These are phyloP conservation scores for Gnaphalium uliginosum DNA, from an alignment of 129 eudicot genomes.

Conservation along the genomic window DNA sequence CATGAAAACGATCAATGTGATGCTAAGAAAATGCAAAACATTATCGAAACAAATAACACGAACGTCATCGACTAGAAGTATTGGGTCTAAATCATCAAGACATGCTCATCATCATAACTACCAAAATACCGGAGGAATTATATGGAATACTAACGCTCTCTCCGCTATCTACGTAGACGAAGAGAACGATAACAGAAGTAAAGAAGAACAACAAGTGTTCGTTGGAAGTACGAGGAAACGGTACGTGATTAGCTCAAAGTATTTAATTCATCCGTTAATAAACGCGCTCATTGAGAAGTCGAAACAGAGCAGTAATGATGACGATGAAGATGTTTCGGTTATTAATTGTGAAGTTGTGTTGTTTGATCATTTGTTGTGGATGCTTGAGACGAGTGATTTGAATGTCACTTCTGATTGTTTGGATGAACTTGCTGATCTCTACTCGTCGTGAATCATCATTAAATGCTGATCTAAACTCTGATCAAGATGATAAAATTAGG, in stretches of 20 bases:
- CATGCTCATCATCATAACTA: slow-evolving; percentile 3
- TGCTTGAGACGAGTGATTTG: slow-evolving; percentile 72
- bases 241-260: slow-evolving; percentile 61
- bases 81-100: slow-evolving; percentile 60
- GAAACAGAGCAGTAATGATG: slow-evolving; percentile 3
- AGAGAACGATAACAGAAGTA: not conserved
- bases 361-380: slow-evolving; percentile 73
- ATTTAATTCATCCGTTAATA: slow-evolving; percentile 62
- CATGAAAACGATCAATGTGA: slow-evolving; percentile 64
- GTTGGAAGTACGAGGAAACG: slow-evolving; percentile 76
- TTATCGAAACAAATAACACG: slow-evolving; percentile 59
- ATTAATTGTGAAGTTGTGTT: slow-evolving; percentile 72
- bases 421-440: slow-evolving; percentile 66
- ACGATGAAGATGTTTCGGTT: slow-evolving; percentile 19
- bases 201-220: slow-evolving; percentile 40
- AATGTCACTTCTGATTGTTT: slow-evolving; percentile 49
- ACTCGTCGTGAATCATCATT: slow-evolving; percentile 30
- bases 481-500: slow-evolving; percentile 16
- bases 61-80: slow-evolving; percentile 47
- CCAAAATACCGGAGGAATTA: slow-evolving; percentile 3
- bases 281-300: slow-evolving; percentile 63
- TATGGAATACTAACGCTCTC: slow-evolving; percentile 34
- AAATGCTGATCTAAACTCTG: not conserved
- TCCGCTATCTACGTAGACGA: not conserved
- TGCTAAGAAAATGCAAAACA: slow-evolving; percentile 69